Evolutionary conservation across 805 yeast genomes (phyloP).

Genomic region (Metschnikowia rubicola): DNA sequence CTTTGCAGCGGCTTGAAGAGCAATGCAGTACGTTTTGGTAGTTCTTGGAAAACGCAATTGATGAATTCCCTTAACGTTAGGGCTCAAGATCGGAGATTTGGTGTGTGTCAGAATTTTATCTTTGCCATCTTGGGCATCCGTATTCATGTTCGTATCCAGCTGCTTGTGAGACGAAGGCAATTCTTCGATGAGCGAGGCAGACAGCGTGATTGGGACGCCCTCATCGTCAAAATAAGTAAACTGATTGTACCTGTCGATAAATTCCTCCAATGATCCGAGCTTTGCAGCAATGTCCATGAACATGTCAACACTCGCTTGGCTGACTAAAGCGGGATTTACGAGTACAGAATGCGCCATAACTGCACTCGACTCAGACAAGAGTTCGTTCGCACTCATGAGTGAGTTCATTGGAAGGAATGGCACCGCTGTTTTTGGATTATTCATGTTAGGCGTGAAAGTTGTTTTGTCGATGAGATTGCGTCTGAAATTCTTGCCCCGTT

Average conservation of each 20-base stretch:
- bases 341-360: constrained; percentile 57
- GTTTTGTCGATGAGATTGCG: constrained; percentile 42
- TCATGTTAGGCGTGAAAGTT: constrained; percentile 25
- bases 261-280: constrained; percentile 32
- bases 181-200: neutral
- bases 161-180: neutral
- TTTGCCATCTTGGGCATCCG: constrained; percentile 4
- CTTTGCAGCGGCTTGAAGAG: constrained; percentile 62
- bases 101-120: constrained; percentile 3
- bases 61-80: neutral
- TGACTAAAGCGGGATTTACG: constrained; percentile 42
- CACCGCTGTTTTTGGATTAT: constrained; percentile 29
- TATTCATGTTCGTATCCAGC: neutral
- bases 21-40: constrained; percentile 54
- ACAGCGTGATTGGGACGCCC: constrained; percentile 4
- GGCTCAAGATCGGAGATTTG: constrained; percentile 22
- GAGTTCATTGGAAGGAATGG: constrained; percentile 69
- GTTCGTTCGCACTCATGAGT: constrained; percentile 36
- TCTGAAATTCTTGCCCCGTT: constrained; percentile 46
- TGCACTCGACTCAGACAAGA: constrained; percentile 76
- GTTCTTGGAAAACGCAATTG: constrained; percentile 20
- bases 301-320: constrained; percentile 42
- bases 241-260: constrained; percentile 30
- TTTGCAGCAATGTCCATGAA: constrained; percentile 48
- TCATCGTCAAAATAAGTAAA: constrained; percentile 27